These are phyloP conservation scores for Shiraia sp. DNA, from an alignment of 2,329 filamentous ascomycete genomes.

Conservation along the genomic window DNA sequence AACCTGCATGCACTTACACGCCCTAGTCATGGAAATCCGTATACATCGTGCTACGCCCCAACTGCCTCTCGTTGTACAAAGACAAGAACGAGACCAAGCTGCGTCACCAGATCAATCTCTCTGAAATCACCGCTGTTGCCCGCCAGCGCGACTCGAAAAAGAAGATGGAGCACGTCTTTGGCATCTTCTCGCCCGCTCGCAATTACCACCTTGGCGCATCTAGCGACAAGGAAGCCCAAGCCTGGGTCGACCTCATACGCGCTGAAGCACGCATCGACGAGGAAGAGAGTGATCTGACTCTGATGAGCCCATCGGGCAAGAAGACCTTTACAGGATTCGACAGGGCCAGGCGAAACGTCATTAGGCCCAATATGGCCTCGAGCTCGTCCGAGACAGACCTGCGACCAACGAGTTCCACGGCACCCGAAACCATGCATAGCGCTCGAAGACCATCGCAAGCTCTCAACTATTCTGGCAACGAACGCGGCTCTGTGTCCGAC, in stretches of 20 bases:
- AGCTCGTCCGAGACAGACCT: constrained; percentile 53
- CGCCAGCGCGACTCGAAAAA: constrained; percentile 87
- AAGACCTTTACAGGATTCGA: constrained; percentile 51
- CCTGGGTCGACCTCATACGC: constrained; percentile 85
- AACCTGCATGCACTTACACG: constrained; percentile 11
- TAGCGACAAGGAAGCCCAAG: constrained; percentile 73
- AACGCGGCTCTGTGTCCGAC: constrained; percentile 81
- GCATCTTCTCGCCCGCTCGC: constrained; percentile 84
- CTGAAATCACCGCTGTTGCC: constrained; percentile 88
- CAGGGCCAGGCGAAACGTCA: constrained; percentile 24
- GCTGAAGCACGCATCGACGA: constrained; percentile 81
- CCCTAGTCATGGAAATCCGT: constrained; percentile 83
- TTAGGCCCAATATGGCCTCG: constrained; percentile 37
- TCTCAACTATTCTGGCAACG: constrained; percentile 65
- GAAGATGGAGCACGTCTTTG: constrained; percentile 85
- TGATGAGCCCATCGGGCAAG: constrained; percentile 67
- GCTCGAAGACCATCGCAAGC: constrained; percentile 63
- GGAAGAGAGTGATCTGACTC: constrained; percentile 81
- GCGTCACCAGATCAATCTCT: constrained; percentile 82
- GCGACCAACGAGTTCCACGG: constrained; percentile 28
- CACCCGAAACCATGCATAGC: constrained; percentile 39
- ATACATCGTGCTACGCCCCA: constrained; percentile 87
- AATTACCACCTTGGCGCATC: constrained; percentile 89
- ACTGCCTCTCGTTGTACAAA: constrained; percentile 90
- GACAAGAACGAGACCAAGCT: constrained; percentile 87